Conservation (phyloP, 768 basidiomycete genomes). For the Lenzites betulinus region DNA sequence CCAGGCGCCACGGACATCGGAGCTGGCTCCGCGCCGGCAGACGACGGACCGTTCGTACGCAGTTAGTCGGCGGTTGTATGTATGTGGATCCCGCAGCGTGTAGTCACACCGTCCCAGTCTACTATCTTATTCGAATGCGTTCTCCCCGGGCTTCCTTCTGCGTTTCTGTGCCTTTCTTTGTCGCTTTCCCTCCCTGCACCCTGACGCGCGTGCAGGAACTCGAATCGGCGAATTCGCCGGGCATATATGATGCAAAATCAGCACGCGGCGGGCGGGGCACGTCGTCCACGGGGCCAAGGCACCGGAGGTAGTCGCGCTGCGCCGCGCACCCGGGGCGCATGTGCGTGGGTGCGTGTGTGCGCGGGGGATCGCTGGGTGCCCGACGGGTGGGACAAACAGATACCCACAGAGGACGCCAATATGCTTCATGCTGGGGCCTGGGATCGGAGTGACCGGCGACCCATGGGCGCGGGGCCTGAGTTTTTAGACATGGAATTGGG, state of each 20-base stretch:
- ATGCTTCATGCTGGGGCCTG: background rate
- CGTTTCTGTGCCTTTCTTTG: no score
- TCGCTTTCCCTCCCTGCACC: no score
- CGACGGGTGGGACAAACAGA: background rate
- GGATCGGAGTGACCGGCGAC: background rate
- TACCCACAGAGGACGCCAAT: constrained; percentile 4
- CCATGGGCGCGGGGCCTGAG: background rate
- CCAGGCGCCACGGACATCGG: background rate
- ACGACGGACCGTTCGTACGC: constrained; percentile 10
- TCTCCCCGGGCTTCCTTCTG: background rate
- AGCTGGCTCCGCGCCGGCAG: constrained; percentile 15
- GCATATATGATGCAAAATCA: no score
- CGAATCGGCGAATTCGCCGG: no score
- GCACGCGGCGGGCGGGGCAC: no score
- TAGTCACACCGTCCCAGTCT: constrained; percentile 3
- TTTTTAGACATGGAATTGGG: no score
- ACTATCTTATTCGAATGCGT: background rate
- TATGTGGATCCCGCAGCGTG: constrained; percentile 12
- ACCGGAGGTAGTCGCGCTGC: no score
- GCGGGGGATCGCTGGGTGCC: no score
- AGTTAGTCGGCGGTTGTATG: background rate
- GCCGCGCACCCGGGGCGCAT: no score
- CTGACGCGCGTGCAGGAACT: no score
- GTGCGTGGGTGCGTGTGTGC: no score
- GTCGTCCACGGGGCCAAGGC: no score